A percentile compares a stretch with the other conserved stretches of the same genome.
Evolutionary conservation across 202 grass and related monocot species (phyloP).

Genomic region (Saccharum hybrid): DNA sequence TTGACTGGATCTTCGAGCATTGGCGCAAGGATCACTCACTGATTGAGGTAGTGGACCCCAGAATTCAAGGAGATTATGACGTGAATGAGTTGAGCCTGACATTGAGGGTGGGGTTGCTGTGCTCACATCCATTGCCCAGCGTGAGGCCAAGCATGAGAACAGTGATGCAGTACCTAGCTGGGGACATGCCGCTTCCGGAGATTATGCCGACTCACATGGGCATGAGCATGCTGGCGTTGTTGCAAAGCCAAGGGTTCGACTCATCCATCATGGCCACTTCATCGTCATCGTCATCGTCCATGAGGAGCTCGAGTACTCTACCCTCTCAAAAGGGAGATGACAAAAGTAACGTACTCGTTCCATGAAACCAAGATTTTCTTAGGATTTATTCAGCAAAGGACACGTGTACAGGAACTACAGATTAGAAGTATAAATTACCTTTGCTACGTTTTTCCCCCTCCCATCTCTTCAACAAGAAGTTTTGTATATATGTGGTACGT

Average conservation of each 20-base stretch:
- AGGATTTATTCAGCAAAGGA: not conserved
- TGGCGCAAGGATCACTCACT: constrained; percentile 36
- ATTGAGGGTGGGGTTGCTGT: constrained; percentile 52
- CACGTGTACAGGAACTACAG: not conserved
- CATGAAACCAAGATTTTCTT: not conserved
- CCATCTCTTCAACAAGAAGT: too few species aligned
- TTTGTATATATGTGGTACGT: too few species aligned
- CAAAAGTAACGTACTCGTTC: not conserved
- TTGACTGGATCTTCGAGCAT: constrained; percentile 45
- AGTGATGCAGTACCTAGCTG: constrained; percentile 50
- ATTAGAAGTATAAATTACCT: not conserved
- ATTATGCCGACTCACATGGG: not conserved
- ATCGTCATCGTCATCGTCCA: not conserved
- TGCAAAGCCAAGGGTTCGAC: constrained; percentile 13
- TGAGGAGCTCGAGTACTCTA: not conserved
- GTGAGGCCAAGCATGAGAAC: constrained; percentile 51
- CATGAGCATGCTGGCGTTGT: constrained; percentile 24
- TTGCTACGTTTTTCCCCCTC: too few species aligned
- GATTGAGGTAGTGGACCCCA: constrained; percentile 35
- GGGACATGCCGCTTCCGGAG: constrained; percentile 31
- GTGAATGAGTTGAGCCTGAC: constrained; percentile 37
- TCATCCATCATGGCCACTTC: not conserved
- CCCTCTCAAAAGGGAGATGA: constrained; percentile 9
- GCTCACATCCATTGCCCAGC: constrained; percentile 45
- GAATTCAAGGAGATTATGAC: constrained; percentile 32